A percentile compares a stretch with the other conserved stretches of the same genome.
phyloP scores from a whole-genome alignment of 345 rosid genomes.

The Heritiera fomes region DNA sequence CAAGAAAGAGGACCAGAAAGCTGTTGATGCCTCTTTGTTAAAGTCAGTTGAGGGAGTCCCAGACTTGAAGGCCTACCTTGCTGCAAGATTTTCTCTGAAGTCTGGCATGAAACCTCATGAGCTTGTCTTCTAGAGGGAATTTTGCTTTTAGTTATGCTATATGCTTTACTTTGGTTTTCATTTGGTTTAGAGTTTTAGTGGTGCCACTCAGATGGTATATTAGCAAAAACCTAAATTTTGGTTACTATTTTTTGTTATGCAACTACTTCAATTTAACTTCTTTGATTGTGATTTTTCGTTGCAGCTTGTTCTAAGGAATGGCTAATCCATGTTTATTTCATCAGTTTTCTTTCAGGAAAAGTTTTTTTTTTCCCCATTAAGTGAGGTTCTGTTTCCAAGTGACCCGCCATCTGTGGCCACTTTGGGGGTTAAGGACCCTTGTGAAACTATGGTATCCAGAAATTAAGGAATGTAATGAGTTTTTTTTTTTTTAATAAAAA shows the following conservation, averaged over 20 bases:
- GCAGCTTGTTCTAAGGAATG: not conserved
- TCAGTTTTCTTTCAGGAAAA: not conserved
- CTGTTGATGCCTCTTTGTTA: constrained; percentile 57
- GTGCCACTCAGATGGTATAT: not conserved
- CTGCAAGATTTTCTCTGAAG: constrained; percentile 77
- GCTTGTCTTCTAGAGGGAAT: constrained; percentile 57
- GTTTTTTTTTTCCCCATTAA: not conserved
- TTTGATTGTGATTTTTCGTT: not conserved
- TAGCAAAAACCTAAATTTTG: not conserved
- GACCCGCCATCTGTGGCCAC: too few relatives aligned
- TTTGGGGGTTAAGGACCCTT: not conserved
- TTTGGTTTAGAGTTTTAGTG: not conserved
- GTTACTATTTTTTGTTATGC: not conserved
- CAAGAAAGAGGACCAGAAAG: constrained; percentile 83
- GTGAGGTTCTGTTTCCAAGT: too few relatives aligned
- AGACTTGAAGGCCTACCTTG: constrained; percentile 74
- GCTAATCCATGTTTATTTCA: not conserved
- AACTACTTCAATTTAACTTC: not conserved
- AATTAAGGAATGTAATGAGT: not conserved
- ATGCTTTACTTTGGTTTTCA: not conserved
- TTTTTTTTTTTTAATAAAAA: too few relatives aligned
- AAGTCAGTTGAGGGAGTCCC: constrained; percentile 66
- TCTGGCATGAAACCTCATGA: constrained; percentile 85
- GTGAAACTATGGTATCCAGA: not conserved
- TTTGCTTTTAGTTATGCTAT: not conserved